A percentile compares a stretch with the other conserved stretches of the same genome.
phyloP scores from a whole-genome alignment of 2,329 filamentous ascomycete genomes.

The Claviceps maximensis region DNA sequence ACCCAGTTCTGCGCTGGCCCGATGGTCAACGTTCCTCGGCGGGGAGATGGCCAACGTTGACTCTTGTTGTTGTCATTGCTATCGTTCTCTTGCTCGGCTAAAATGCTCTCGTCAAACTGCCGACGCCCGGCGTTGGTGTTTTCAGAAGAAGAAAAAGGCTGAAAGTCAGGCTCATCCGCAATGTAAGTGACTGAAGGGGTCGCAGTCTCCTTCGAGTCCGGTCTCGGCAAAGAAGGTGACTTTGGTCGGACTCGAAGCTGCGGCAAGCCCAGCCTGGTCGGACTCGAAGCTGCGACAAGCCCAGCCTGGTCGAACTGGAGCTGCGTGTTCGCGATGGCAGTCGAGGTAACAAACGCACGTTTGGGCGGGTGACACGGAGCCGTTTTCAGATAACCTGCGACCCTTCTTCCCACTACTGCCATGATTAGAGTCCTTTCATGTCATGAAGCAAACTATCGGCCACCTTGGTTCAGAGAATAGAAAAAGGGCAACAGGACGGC shows the following conservation, averaged over 20 bases:
- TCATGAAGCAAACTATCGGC: constrained; percentile 16
- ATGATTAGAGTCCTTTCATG: constrained; percentile 13
- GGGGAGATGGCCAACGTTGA: constrained; percentile 30
- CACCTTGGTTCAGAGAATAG: constrained; percentile 11
- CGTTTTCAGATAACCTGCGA: constrained; percentile 12
- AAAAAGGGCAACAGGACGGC: constrained; percentile 14
- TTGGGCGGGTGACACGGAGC: constrained; percentile 4
- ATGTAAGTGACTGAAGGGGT: constrained; percentile 37
- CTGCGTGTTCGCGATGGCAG: constrained; percentile 3
- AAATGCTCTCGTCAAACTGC: constrained; percentile 12
- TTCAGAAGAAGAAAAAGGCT: constrained; percentile 26
- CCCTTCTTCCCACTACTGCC: constrained; percentile 12
- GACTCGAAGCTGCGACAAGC: constrained; percentile 4
- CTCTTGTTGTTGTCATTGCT: constrained; percentile 26
- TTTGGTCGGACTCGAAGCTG: constrained; percentile 6
- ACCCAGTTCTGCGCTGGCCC: constrained; percentile 22
- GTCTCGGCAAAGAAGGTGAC: constrained; percentile 13
- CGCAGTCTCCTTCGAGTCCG: constrained; percentile 17
- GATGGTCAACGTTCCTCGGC: constrained; percentile 35
- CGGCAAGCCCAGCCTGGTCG: constrained; percentile 3
- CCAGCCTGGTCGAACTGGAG: constrained; percentile 7
- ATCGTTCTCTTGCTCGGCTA: constrained; percentile 15
- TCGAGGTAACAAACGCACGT: constrained; percentile 5
- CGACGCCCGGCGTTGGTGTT: constrained; percentile 14
- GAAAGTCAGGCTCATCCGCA: constrained; percentile 42